These are phyloP conservation scores for Botrytis fabae DNA, from an alignment of 2,329 filamentous ascomycete species.

Conservation along the genomic window DNA sequence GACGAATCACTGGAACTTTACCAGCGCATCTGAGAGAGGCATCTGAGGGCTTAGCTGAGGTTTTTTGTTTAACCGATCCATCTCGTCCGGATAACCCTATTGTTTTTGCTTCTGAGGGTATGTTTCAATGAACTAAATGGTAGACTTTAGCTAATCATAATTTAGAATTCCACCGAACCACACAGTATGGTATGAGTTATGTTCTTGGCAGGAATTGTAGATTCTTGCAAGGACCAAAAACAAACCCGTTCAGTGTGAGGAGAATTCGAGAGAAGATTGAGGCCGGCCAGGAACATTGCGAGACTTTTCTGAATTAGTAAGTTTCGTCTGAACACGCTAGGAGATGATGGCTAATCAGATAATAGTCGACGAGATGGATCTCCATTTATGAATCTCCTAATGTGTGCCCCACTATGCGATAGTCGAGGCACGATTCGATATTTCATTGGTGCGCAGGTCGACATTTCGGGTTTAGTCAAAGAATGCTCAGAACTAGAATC, in stretches of 20 bases:
- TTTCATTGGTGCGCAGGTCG: slow-evolving; percentile 66
- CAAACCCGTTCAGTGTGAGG: slow-evolving; percentile 61
- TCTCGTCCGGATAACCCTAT: slow-evolving; percentile 73
- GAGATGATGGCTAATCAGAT: slow-evolving; percentile 17
- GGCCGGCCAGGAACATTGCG: slow-evolving; percentile 67
- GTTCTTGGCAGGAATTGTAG: slow-evolving; percentile 75
- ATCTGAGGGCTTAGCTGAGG: slow-evolving; percentile 74
- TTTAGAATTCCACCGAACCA: slow-evolving; percentile 71
- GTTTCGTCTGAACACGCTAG: slow-evolving; percentile 28
- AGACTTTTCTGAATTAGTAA: slow-evolving; percentile 74
- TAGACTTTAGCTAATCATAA: slow-evolving; percentile 8
- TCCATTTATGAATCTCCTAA: slow-evolving; percentile 67
- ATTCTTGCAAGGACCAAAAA: slow-evolving; percentile 74
- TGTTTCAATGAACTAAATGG: slow-evolving; percentile 22
- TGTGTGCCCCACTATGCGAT: slow-evolving; percentile 64
- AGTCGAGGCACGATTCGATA: slow-evolving; percentile 62
- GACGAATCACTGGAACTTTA: slow-evolving; percentile 66
- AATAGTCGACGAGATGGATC: slow-evolving; percentile 62
- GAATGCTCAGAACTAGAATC: slow-evolving; percentile 62
- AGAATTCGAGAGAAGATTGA: slow-evolving; percentile 62
- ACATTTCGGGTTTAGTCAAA: slow-evolving; percentile 62
- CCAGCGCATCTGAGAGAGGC: slow-evolving; percentile 63
- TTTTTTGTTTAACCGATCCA: slow-evolving; percentile 76
- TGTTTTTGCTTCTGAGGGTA: slow-evolving; percentile 74
- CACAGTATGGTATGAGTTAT: slow-evolving; percentile 73